Base-by-base conservation (phyloP, 1,284 basidiomycete genomes). In the Vanrija pseudolonga region DNA sequence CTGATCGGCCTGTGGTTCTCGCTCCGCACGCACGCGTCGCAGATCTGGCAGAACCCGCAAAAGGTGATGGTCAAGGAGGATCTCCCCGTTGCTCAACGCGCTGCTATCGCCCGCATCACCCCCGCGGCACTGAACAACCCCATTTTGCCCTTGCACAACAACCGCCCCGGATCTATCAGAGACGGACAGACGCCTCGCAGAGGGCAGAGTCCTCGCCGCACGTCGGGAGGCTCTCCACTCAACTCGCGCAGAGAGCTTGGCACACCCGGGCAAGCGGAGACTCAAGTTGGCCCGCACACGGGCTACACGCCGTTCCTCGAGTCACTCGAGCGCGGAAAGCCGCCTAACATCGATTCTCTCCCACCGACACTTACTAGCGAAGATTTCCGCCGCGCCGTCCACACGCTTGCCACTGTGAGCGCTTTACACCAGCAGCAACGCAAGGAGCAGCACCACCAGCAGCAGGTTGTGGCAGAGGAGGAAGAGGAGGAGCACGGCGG, bases 41-140 rank as follows among this genome's bases (percentile, higher is more conserved):
- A 98, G 73, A 99, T 99, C 65, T 99, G 96, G 96, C 94, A 98
- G 73, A 98, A 98, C 69, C 92, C 92, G 3, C 89, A 91, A 67
- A 88, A 86, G 57, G 80, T 93, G 14, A 80, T 93, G 63, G 85
- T 89, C 54, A 78, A 83, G 53, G 89, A 91, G 43, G 72, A 47
- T 66, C 85, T 15, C 46, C 63, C 44, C 51, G 56, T 19, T 79
- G 82, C 8, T 23, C 50, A 39, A 17, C 55, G 48, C 32, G 58
- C 55, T 2, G 42, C 45, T 7, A 51, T 58, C 11, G 53, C 53
- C 65, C 84, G 84, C 39, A 75, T 88, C 14, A 73, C 75, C 8
- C 76, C 83, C 45, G 74, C 83, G 55, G 72, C 76, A 15, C 59
- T 75, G 36, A 63, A 69, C 64, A 72, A 76, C 53, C 78, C 70